Base-by-base conservation (phyloP, 768 basidiomycete species). In the Suillus clintonianus region DNA sequence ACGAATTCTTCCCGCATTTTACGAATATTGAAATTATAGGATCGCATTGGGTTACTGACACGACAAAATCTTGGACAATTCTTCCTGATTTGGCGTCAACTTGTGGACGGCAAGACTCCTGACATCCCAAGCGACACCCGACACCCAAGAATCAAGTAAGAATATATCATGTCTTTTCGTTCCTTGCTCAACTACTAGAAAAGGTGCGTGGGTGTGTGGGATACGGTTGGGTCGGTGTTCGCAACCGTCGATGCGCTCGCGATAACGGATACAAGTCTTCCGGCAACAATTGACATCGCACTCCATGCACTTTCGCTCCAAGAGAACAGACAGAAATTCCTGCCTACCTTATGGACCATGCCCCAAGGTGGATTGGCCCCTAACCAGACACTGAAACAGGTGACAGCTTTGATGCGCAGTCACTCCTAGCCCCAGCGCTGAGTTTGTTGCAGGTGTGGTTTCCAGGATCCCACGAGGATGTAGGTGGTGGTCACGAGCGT, bases 221-320 rank as follows among this genome's bases (percentile, higher is more conserved):
- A 71, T 61, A 72, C 71, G 1, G 75, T 76, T 22, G 66, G 64
- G 3, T 64, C 54, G 14, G 55, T 67, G 37, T 63, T 14, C 24
- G 30, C 55, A 15, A 50, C 54, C 30, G 41, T 50, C 30, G 59
- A 65, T 60, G 51, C 63, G 24, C 48, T 72, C 27, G 61, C 51
- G 53, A 71, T 71, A 36, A 54, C 60, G 7, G 70, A 71, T 54
- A 64, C 56, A 19, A 57, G 48, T 9, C 57, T 70, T 53, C 64
- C 68, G 47, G 55, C 62, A 14, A 64, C 47, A 11, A 64, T 75
- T 9, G 62, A 68, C 4, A 41, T 55, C 14, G 71, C 70, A 0
- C 62, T 71, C 17, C 75, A 76, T 51, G 72, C 70, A 6, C 34
- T 76, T 19, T 60, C 72, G 1, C 34, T 75, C n/a, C 63, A 74